Evolutionary conservation across 495 filamentous ascomycete species (phyloP).

Genomic region (Penicillium dipodomyicola): DNA sequence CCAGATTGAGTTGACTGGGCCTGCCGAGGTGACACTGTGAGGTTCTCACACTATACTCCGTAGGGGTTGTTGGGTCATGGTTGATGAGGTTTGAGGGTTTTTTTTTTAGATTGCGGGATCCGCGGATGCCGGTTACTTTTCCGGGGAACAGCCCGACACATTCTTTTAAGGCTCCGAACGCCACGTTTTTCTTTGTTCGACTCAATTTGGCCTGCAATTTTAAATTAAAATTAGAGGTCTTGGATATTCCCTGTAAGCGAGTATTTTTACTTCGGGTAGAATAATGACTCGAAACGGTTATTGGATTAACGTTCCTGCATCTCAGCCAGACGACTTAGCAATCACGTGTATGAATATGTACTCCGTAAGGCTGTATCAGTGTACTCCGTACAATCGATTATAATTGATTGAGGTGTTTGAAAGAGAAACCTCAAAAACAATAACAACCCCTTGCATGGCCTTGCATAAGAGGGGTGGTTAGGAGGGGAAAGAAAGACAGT

Average conservation of each 20-base stretch:
- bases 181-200: not conserved
- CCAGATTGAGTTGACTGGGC: conserved; percentile 25
- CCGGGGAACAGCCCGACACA: no score
- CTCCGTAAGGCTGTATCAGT: not conserved
- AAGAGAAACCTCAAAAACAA: not conserved
- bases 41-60: not conserved
- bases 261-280: not conserved
- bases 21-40: conserved; percentile 19
- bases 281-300: not conserved
- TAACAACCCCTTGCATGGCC: not conserved
- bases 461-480: not conserved
- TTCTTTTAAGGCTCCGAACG: no score
- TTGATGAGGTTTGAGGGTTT: no score
- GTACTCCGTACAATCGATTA: not conserved
- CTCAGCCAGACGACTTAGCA: not conserved
- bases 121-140: no score
- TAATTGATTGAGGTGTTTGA: not conserved
- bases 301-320: not conserved
- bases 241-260: not conserved
- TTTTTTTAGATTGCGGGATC: no score
- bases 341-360: no score
- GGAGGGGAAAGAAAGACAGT: not conserved
- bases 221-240: not conserved
- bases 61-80: no score
- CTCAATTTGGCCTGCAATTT: not conserved